Evolutionary conservation across 192 early-diverging fungal species (phyloP), one percentile per base, ranked within the genome.

Genomic region (Gorgonomyces haynaldii): DNA sequence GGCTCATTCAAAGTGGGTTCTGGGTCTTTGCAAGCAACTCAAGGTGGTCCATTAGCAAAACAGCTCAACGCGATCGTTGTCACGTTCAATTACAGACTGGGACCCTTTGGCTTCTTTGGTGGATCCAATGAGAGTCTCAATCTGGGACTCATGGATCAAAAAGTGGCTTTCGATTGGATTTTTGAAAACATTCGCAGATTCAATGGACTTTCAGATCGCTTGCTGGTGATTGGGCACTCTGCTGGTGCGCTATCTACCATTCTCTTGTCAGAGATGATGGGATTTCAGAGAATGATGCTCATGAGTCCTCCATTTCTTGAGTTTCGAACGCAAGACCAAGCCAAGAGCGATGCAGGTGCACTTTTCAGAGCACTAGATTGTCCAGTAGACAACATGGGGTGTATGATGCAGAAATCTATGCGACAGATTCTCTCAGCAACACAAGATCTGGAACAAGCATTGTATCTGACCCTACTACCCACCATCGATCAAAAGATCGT

Each of bases 141-240:
- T 44, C 48, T 53, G 37, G 64, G 64, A 6, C 32, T 70, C 21
- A 34, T 56, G 36, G 64, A 70, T 38, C 54, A 65, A 37, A 37
- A 48, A 12, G 13, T 53, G 0, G 76, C 79, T 6, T 25, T 83
- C 3, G 26, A 55, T 27, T 83, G 81, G 81, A 61, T 83, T 25
- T 49, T 54, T n/a, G 40, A 57, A n/a, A 80, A 81, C 39, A 83
- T 83, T 53, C 63, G 40, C 21, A 49, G 57, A 2, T 83, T 83
- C 58, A 75, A 72, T 10, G 78, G 78, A 19, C 57, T 78, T 57
- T 58, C 70, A 2, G 47, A 38, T 4, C 20, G 60, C 27, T 45
- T 81, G 12, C 78, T 77, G 1, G 54, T 73, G 16, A 65, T 74
- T 56, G 81, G 81, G 1, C 64, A 73, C 42, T 69, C 65, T 19